These are phyloP conservation scores for Astrocystis sublimbata DNA, from an alignment of 495 filamentous ascomycete genomes.

Conservation along the genomic window DNA sequence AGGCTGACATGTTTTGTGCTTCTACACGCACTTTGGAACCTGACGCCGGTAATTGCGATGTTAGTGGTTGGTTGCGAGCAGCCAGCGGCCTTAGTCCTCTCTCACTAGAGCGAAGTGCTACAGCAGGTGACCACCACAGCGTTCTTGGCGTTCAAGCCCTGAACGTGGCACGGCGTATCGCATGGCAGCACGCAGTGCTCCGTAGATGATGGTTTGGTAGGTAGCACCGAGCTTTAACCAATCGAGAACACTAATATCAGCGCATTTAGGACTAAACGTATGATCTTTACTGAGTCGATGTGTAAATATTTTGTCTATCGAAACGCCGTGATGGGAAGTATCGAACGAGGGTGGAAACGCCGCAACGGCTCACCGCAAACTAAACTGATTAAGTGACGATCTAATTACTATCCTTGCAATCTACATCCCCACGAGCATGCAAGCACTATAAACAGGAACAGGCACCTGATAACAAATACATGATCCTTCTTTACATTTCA, in stretches of 20 bases:
- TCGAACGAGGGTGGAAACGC: background rate
- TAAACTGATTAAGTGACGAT: background rate
- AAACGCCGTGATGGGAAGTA: background rate
- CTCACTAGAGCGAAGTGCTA: background rate
- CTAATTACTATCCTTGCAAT: background rate
- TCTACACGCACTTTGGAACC: background rate
- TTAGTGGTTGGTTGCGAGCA: background rate
- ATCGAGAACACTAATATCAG: too few relatives aligned
- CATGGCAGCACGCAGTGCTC: too few relatives aligned
- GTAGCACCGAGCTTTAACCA: too few relatives aligned
- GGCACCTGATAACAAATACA: too few relatives aligned
- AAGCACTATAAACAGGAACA: background rate
- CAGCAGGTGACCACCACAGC: too few relatives aligned
- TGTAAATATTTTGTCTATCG: background rate
- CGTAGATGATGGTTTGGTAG: too few relatives aligned
- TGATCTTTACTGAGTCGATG: background rate
- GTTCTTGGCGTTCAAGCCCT: too few relatives aligned
- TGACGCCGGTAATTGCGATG: background rate
- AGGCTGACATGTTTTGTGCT: background rate
- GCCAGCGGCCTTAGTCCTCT: background rate
- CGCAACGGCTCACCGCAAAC: background rate
- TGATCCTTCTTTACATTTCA: too few relatives aligned
- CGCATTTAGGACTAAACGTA: too few relatives aligned
- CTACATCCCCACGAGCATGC: background rate
- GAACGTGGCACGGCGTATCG: too few relatives aligned